Base-by-base conservation (phyloP, 2,329 filamentous ascomycete species). In the Domatiomyces globalis region DNA sequence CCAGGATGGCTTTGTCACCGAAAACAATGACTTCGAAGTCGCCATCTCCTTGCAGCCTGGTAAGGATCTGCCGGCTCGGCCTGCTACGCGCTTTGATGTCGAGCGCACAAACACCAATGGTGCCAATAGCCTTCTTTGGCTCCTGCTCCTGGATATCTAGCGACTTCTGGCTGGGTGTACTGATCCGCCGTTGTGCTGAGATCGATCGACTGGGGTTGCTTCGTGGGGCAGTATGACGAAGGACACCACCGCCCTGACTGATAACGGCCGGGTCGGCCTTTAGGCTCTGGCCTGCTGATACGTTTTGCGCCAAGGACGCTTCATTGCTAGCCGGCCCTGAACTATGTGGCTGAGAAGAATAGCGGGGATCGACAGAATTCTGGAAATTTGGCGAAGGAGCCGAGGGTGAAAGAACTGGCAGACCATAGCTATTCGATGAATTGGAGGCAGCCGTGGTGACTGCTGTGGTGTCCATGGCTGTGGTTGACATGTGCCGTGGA, bases 1-100 rank as follows among this genome's bases (percentile, higher is more conserved):
- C 92, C 36, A 98, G 75, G 60, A 98, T 98, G 44, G 95, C 90
- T 70, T 98, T 98, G 72, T 98, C 92, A 46, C 92, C 94, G 71
- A 98, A 98, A 10, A 98, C 90, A 55, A 94, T 84, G 20, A 96
- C 89, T 62, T 98, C 90, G 63, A 98, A 96, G 61, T 96, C 90
- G 48, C 83, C 80, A 58, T 94, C 89, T 33, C 85, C 81, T 58
- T 95, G 90, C 18, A 98, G 75, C 48, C 89, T 81, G 63, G 94
- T 96, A 54, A 98, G 72, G 60, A 98, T 98, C 63, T 95, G 96
- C 59, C 94, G 79, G 64, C 90, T 95, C 1, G 92, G 92, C 68
- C 96, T 96, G 74, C 89, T 95, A 62, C 92, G 80, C 36, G 92
- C 92, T 71, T 98, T 98, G 60, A 90, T 79, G 69, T 98, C 92